Percentiles rank a stretch among this genome's conserved stretches.
Evolutionary conservation across 345 rosid genomes (phyloP).

Genomic region (Salix exigua): DNA sequence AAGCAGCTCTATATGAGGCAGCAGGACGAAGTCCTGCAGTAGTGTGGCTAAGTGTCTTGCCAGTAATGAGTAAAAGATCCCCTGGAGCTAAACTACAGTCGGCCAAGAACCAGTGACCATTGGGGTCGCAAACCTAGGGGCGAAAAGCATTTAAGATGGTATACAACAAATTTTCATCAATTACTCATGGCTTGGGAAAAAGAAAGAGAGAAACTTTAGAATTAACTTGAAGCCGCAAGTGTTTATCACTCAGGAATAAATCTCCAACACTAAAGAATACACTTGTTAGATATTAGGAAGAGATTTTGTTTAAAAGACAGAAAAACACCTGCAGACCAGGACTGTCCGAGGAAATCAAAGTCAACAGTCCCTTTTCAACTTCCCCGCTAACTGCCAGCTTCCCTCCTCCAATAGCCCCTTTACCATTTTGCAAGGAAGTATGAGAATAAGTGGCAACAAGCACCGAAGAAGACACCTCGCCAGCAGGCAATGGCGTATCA

Average conservation of each 20-base stretch:
- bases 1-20: constrained; percentile 60
- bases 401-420: constrained; percentile 63
- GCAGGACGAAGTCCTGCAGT: constrained; percentile 97
- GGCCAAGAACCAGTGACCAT: constrained; percentile 95
- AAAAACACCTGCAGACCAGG: constrained; percentile 71
- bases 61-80: constrained; percentile 80
- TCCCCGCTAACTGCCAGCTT: constrained; percentile 58
- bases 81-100: constrained; percentile 68
- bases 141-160: constrained; percentile 15
- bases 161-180: constrained; percentile 1
- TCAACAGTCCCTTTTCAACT: constrained; percentile 88
- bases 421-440: constrained; percentile 64
- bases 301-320: constrained; percentile 5
- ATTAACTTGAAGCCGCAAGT: constrained; percentile 2
- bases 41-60: constrained; percentile 87
- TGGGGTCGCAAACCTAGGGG: constrained; percentile 87
- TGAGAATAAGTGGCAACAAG: constrained; percentile 70
- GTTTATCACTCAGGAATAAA: neutral
- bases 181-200: neutral
- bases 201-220: neutral
- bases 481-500: constrained; percentile 81
- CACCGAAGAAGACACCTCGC: constrained; percentile 85
- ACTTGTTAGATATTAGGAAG: neutral
- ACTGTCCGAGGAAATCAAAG: constrained; percentile 74
- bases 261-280: constrained; percentile 8